Percentiles rank a stretch among this genome's conserved stretches.
Conservation (phyloP, 192 early-diverging fungal species). For the Phycomyces nitens region DNA sequence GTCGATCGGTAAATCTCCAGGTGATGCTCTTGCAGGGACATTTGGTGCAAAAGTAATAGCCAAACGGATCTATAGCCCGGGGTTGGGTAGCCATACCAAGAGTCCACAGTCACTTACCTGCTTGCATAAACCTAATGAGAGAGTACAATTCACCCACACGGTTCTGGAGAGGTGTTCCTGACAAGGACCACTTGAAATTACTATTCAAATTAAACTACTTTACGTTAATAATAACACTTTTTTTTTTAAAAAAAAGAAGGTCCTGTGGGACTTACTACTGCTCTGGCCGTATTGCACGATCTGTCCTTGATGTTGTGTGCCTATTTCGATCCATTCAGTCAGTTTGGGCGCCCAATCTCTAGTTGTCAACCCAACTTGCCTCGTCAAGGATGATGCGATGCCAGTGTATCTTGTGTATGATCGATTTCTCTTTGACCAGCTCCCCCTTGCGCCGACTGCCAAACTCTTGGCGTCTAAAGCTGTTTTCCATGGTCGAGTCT, state of each 20-base stretch:
- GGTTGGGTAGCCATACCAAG: too few relatives aligned
- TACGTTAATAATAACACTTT: neutral
- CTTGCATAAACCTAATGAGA: constrained; percentile 82
- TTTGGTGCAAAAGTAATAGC: constrained; percentile 81
- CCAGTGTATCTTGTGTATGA: constrained; percentile 77
- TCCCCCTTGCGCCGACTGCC: constrained; percentile 64
- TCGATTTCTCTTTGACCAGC: constrained; percentile 58
- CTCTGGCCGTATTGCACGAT: constrained; percentile 76
- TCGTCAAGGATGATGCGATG: constrained; percentile 79
- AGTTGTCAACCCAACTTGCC: constrained; percentile 27
- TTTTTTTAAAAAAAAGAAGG: neutral
- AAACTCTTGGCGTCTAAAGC: constrained; percentile 65
- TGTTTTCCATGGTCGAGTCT: constrained; percentile 74
- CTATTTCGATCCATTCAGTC: constrained; percentile 25
- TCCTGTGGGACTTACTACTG: constrained; percentile 46
- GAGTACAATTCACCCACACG: constrained; percentile 91
- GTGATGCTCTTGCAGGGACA: constrained; percentile 67
- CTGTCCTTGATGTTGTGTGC: constrained; percentile 93
- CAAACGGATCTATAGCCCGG: constrained; percentile 58
- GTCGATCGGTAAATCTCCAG: constrained; percentile 59
- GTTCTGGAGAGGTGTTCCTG: constrained; percentile 92
- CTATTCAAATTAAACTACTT: constrained; percentile 63
- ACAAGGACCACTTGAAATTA: constrained; percentile 76
- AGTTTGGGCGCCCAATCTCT: neutral
- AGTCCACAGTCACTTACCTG: too few relatives aligned